Percentiles rank a stretch among this genome's conserved stretches.
phyloP scores from a whole-genome alignment of 257 asterid species.

The Nicotiana noctiflora region DNA sequence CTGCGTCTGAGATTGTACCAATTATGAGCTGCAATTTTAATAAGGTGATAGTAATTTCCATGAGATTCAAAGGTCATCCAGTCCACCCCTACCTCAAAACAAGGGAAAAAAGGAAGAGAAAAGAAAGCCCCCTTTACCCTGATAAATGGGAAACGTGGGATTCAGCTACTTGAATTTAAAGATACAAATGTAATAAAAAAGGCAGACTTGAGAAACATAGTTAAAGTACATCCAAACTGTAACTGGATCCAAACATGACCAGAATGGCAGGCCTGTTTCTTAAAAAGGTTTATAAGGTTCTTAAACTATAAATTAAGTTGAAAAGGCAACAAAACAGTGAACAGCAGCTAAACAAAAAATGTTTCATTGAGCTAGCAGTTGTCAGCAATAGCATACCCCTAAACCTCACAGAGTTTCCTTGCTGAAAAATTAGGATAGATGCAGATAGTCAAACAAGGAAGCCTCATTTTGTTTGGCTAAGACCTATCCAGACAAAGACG shows the following conservation, averaged over 20 bases:
- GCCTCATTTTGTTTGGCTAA: not conserved
- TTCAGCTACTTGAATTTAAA: not conserved
- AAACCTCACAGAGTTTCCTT: no score
- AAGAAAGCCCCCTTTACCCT: not conserved
- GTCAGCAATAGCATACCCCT: no score
- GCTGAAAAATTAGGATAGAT: no score
- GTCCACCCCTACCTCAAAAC: conserved; percentile 1
- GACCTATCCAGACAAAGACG: not conserved
- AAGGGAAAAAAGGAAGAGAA: not conserved
- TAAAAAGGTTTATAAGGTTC: no score
- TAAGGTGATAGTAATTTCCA: conserved; percentile 9
- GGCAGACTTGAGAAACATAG: not conserved
- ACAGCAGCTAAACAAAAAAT: not conserved
- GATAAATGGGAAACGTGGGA: conserved; percentile 1
- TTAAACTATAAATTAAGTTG: not conserved
- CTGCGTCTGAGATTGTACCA: conserved; percentile 61
- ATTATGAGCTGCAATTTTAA: conserved; percentile 76
- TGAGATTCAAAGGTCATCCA: conserved; percentile 4
- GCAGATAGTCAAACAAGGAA: no score
- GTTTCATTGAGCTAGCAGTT: not conserved
- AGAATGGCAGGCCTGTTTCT: not conserved
- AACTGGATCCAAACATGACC: not conserved
- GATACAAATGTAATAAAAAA: not conserved
- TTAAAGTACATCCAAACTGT: not conserved
- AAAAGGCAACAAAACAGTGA: not conserved